These are phyloP conservation scores for Peronosclerospora sorghi DNA, from an alignment of 352 stramenopile genomes.

Conservation along the genomic window DNA sequence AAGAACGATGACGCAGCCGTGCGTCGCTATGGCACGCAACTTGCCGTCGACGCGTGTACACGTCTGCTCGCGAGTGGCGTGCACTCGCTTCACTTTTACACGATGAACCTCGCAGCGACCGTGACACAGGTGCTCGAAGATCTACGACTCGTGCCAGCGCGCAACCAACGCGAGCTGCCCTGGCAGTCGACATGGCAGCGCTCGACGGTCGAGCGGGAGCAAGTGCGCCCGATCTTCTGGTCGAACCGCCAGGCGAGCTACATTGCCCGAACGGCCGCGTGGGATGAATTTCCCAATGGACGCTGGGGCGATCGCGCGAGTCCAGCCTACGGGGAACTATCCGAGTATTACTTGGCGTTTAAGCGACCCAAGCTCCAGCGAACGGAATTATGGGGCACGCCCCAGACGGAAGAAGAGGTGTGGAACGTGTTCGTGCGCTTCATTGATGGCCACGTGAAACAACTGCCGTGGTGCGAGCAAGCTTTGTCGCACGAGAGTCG, in stretches of 20 bases:
- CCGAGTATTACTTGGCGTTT: slow-evolving; percentile 88
- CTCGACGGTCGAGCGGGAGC: slow-evolving; percentile 65
- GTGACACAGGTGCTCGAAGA: slow-evolving; percentile 78
- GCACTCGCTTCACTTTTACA: slow-evolving; percentile 90
- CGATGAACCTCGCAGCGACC: slow-evolving; percentile 88
- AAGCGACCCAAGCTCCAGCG: slow-evolving; percentile 72
- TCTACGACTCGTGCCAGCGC: slow-evolving; percentile 50
- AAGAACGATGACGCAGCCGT: slow-evolving; percentile 92
- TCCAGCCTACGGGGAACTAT: slow-evolving; percentile 93
- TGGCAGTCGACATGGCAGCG: slow-evolving; percentile 63
- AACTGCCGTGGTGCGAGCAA: slow-evolving; percentile 96
- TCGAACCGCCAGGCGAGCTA: slow-evolving; percentile 96
- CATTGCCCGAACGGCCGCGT: slow-evolving; percentile 91
- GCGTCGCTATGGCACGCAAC: slow-evolving; percentile 90
- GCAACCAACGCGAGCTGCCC: slow-evolving; percentile 53
- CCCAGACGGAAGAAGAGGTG: slow-evolving; percentile 80
- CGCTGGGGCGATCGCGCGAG: slow-evolving; percentile 91
- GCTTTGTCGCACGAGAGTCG: slow-evolving; percentile 88
- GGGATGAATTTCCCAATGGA: slow-evolving; percentile 95
- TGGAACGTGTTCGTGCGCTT: slow-evolving; percentile 91
- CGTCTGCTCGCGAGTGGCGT: slow-evolving; percentile 72
- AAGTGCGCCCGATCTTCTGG: slow-evolving; percentile 96
- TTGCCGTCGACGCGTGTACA: slow-evolving; percentile 89
- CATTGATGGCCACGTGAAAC: slow-evolving; percentile 65
- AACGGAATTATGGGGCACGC: slow-evolving; percentile 72